Base-by-base conservation (phyloP, 2,329 filamentous ascomycete species). In the Fusarium sororula region DNA sequence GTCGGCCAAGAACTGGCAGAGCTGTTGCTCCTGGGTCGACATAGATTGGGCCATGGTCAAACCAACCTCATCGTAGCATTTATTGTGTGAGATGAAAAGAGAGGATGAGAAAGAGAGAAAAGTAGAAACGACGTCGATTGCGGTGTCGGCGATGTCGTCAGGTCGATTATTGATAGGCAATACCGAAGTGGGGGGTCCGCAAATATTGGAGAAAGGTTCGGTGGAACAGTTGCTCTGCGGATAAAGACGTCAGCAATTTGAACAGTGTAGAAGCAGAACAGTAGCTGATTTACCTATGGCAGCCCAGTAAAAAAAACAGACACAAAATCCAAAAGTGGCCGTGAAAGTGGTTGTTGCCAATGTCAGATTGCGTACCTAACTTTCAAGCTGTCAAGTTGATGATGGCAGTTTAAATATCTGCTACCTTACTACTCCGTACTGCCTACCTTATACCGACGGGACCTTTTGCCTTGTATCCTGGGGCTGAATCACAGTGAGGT, bases 1-100 rank as follows among this genome's bases (percentile, higher is more conserved):
- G 79, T 92, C 90, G 81, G 93, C 90, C 79, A 99, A 89, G 79
- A 94, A 91, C 82, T 93, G 90, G 82, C 93, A 95, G 84, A 98
- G 93, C 86, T 93, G 91, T 84, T 89, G 91, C 87, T 98, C 95
- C 81, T 91, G 90, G 24, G 89, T 91, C 73, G 89, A 88, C 85
- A 91, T 87, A 61, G 82, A 73, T 72, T 83, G 78, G 72, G 88
- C 87, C 89, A 90, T 91, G 32, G 24, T 82, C 76, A 81, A 58
- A 39, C 50, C 56, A 65, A 53, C 74, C 51, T 79, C 80, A 80
- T 81, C 58, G 66, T 80, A 75, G 57, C 58, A 62, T 66, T 67
- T 42, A 53, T 35, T 59, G 53, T 42, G 41, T 35, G 32, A 32
- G 41, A 39, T 53, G 42, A 26, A 63, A 50, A 41, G 41, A 47